Conservation (phyloP, 169 alveolate species). For the Miamiensis avidus region DNA sequence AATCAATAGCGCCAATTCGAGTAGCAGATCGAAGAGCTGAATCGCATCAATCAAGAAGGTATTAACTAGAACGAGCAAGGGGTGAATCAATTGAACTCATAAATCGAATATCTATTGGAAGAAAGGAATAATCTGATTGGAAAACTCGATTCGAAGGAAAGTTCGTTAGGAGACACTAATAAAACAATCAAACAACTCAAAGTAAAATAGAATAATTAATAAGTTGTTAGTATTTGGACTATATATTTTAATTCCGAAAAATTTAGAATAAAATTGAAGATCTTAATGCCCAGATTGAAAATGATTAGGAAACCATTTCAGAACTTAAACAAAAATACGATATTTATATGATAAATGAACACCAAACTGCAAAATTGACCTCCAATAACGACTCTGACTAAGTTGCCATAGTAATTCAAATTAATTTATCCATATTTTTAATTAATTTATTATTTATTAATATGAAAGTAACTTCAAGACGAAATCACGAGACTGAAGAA, state of each 20-base stretch:
- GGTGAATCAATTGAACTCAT: not conserved
- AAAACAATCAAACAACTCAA: not conserved
- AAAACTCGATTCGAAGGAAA: not conserved
- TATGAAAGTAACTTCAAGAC: not conserved
- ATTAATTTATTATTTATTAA: too few relatives aligned
- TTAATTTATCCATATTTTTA: too few relatives aligned
- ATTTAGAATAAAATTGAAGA: not conserved
- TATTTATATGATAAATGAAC: not conserved
- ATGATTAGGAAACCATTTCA: not conserved
- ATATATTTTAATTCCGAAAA: too few relatives aligned
- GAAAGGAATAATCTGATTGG: not conserved
- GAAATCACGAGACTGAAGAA: not conserved
- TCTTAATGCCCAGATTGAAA: not conserved
- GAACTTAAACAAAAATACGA: not conserved
- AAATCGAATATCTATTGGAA: not conserved
- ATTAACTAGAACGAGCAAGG: not conserved
- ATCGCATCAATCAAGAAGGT: too few relatives aligned
- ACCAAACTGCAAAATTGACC: not conserved
- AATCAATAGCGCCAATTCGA: too few relatives aligned
- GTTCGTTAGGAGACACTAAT: too few relatives aligned
- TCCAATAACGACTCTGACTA: not conserved
- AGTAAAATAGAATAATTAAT: not conserved
- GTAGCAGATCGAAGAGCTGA: not conserved
- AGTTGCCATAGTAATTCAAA: not conserved
- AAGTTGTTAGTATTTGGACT: not conserved